A percentile compares a stretch with the other conserved stretches of the same genome.
Evolutionary conservation across 768 basidiomycete genomes (phyloP).

Genomic region (Kwoniella europaea): DNA sequence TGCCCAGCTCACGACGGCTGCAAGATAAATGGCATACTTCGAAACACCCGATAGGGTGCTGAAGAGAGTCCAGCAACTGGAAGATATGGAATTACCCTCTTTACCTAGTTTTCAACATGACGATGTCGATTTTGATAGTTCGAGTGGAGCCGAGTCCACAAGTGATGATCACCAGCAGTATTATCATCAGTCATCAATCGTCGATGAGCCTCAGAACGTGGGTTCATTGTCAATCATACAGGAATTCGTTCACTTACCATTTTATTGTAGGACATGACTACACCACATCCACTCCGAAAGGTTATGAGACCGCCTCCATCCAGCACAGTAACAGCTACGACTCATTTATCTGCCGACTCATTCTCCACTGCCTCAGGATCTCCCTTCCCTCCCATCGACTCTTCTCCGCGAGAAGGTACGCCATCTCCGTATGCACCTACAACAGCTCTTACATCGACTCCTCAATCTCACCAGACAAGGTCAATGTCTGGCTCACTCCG

Average conservation of each 20-base stretch:
- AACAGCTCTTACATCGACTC: constrained; percentile 44
- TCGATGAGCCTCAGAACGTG: constrained; percentile 13
- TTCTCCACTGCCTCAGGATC: constrained; percentile 37
- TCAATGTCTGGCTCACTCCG: constrained; percentile 31
- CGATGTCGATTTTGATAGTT: constrained; percentile 48
- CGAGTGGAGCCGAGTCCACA: constrained; percentile 17
- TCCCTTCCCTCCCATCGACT: constrained; percentile 39
- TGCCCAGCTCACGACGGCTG: background rate
- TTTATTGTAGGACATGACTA: constrained; percentile 30
- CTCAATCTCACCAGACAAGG: constrained; percentile 31
- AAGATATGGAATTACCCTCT: constrained; percentile 52
- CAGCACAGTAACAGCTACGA: constrained; percentile 5
- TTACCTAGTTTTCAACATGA: constrained; percentile 51
- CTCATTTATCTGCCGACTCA: constrained; percentile 24
- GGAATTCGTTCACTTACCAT: too few relatives aligned
- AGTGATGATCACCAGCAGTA: constrained; percentile 11
- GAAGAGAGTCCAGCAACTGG: constrained; percentile 40
- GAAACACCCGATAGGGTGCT: constrained; percentile 49
- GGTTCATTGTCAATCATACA: background rate
- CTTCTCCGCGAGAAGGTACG: background rate
- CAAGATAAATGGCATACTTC: constrained; percentile 30
- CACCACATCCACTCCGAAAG: constrained; percentile 43
- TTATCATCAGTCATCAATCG: background rate
- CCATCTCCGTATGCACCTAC: constrained; percentile 31
- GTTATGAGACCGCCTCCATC: constrained; percentile 14